These are phyloP conservation scores for Phytophthora kernoviae DNA, from an alignment of 352 stramenopile genomes.

Conservation along the genomic window DNA sequence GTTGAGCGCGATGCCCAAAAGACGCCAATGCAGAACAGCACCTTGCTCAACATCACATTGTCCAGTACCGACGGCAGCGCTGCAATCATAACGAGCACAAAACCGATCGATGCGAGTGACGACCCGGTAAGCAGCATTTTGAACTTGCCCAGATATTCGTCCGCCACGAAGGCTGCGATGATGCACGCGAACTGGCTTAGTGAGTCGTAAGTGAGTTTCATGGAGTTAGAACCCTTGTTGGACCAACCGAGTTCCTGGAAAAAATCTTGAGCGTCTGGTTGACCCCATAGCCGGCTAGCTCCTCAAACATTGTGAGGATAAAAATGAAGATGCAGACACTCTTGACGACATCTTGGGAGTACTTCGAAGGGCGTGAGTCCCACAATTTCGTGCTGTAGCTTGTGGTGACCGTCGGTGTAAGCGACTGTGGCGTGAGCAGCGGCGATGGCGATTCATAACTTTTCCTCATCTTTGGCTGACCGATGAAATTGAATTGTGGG, in stretches of 20 bases:
- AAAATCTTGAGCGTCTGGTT: conserved; percentile 68
- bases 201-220: conserved; percentile 74
- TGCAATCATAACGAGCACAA: conserved; percentile 52
- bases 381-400: conserved; percentile 37
- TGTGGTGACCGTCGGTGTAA: conserved; percentile 10
- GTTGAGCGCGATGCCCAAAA: conserved; percentile 57
- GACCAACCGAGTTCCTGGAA: conserved; percentile 64
- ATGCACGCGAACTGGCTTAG: conserved; percentile 68
- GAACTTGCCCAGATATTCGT: conserved; percentile 58
- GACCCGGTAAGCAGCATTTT: conserved; percentile 29
- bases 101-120: conserved; percentile 45
- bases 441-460: not conserved
- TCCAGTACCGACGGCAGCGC: conserved; percentile 42
- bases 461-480: too few relatives aligned
- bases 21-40: conserved; percentile 59
- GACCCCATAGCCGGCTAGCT: conserved; percentile 64
- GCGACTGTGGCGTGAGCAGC: conserved; percentile 15
- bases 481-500: too few relatives aligned
- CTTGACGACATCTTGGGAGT: conserved; percentile 60
- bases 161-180: conserved; percentile 57
- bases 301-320: conserved; percentile 46
- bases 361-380: conserved; percentile 54
- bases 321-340: conserved; percentile 66
- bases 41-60: conserved; percentile 25
- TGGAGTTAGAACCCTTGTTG: conserved; percentile 54